Conservation (phyloP, 2,329 filamentous ascomycete species). For the Taxawa tesnikishii region DNA sequence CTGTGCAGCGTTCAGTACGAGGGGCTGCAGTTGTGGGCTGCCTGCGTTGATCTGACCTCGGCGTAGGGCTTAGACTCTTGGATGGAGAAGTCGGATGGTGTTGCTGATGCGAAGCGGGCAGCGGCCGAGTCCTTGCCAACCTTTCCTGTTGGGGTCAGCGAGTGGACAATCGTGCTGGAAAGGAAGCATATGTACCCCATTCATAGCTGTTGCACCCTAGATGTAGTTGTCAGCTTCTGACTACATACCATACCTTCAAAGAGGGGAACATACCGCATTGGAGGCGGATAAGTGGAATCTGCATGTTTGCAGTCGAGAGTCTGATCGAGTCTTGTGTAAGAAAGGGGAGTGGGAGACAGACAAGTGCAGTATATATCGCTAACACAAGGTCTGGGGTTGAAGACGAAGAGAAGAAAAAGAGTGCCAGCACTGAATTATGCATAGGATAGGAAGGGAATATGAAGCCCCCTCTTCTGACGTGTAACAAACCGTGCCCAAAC, state of each 20-base stretch:
- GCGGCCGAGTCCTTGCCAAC: constrained; percentile 76
- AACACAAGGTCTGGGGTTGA: too few relatives aligned
- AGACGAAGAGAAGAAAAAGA: too few relatives aligned
- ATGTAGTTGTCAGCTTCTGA: constrained; percentile 7
- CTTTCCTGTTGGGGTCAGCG: constrained; percentile 55
- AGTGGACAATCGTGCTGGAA: too few relatives aligned
- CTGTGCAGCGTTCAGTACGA: constrained; percentile 33
- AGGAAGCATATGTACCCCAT: constrained; percentile 52
- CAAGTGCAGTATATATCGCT: too few relatives aligned
- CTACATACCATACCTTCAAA: background rate
- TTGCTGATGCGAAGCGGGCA: constrained; percentile 79
- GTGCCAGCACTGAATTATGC: too few relatives aligned
- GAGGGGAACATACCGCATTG: constrained; percentile 48
- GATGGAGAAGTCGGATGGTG: constrained; percentile 64
- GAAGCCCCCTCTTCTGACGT: too few relatives aligned
- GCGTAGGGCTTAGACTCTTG: constrained; percentile 86
- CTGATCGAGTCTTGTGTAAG: too few relatives aligned
- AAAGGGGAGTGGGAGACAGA: too few relatives aligned
- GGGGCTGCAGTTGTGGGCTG: constrained; percentile 8
- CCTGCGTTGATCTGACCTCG: constrained; percentile 45
- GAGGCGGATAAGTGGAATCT: constrained; percentile 73
- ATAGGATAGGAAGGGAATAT: too few relatives aligned
- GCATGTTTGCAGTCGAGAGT: constrained; percentile 38
- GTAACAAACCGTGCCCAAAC: too few relatives aligned
- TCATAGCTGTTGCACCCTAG: constrained; percentile 96